Base-by-base conservation (phyloP, 2,329 filamentous ascomycete species). In the Emergomyces orientalis region DNA sequence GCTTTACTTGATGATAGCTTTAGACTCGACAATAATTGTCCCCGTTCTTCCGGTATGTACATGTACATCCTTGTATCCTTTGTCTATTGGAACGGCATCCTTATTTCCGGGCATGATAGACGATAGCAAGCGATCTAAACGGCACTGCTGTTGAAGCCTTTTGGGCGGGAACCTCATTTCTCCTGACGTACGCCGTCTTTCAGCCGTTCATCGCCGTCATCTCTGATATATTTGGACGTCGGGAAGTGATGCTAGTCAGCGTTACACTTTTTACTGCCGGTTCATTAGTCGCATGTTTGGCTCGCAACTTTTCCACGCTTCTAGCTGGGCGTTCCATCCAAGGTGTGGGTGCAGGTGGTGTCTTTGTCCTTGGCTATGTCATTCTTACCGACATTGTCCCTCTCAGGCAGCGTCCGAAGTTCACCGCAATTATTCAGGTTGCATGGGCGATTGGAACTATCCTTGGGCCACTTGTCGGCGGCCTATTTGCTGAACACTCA, bases 141-240 rank as follows among this genome's bases (percentile, higher is more conserved):
- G 81, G 81, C 47, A 78, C 75, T 1, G 79, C 79, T 6, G 75
- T 82, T 17, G 76, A 87, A 70, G 81, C 84, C 0, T 87, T 88
- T 70, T 88, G 85, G 85, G 79, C 82, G 19, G 85, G 84, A 1
- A 86, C 85, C 9, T 82, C 82, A 32, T 87, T 85, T 68, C 75
- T 88, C 19, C 75, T 67, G 8, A 59, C 61, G 14, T 54, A 34
- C 22, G 58, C 60, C 56, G 52, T 63, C 19, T 65, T 82, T 2
- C 81, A 81, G 63, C 82, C 82, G 0, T 65, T 83, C 0, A 78
- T 78, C 51, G 80, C 79, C 0, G 80, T 83, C 66, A 63, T 82
- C 0, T 75, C 78, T 8, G 76, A 84, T 64, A 73, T 83, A 32
- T 83, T 79, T 88, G 79, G 79, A 5, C 75, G 79, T 2, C 74